These are phyloP conservation scores for Paramecium sonneborni DNA, from an alignment of 73 alveolate species.

Conservation along the genomic window DNA sequence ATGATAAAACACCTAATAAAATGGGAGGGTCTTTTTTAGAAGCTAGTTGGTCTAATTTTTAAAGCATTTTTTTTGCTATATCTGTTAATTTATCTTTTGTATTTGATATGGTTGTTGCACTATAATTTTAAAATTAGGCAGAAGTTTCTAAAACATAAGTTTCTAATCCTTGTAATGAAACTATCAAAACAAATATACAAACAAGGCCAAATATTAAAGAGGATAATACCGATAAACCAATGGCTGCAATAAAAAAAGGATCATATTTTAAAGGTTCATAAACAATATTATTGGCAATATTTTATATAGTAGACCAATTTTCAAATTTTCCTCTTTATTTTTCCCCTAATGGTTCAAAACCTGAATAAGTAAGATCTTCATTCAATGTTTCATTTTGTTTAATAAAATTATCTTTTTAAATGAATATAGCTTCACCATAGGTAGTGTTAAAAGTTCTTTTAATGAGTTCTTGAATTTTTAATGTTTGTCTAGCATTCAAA, in stretches of 20 bases:
- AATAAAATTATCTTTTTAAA: not conserved
- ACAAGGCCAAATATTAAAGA: not conserved
- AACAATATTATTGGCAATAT: not conserved
- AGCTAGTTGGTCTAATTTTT: not conserved
- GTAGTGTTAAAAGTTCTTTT: not conserved
- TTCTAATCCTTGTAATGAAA: not conserved
- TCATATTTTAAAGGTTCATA: not conserved
- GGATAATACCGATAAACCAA: not conserved
- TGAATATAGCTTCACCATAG: not conserved
- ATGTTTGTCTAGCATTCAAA: not conserved
- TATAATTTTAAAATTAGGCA: not conserved
- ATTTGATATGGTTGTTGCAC: not conserved
- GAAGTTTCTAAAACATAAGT: not conserved
- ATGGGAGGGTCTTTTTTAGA: conserved; percentile 18
- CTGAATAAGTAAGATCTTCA: not conserved
- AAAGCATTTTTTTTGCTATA: not conserved
- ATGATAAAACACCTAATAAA: conserved; percentile 12
- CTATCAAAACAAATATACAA: not conserved
- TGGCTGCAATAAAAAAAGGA: conserved; percentile 38
- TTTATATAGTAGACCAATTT: not conserved
- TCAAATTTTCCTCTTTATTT: not conserved
- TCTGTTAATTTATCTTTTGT: not conserved
- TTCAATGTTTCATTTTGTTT: not conserved
- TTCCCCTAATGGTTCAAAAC: not conserved
- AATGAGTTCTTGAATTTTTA: not conserved